Conservation (phyloP, 2,329 filamentous ascomycete genomes). For the Pseudofabraea citricarpa region DNA sequence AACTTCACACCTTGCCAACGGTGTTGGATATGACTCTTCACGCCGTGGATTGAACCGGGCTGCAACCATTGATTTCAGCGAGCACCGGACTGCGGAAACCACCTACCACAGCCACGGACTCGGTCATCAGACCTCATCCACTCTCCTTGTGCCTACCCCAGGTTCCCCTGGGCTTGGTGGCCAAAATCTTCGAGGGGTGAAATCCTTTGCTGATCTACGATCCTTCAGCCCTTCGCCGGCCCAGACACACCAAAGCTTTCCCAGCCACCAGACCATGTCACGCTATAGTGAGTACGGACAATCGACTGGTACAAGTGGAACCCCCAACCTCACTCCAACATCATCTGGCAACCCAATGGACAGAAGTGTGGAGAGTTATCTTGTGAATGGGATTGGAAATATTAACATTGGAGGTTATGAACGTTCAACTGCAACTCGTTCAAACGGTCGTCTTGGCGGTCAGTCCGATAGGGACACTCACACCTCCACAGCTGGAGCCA, state of each 20-base stretch:
- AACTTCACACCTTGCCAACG: conserved; percentile 36
- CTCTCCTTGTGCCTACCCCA: conserved; percentile 84
- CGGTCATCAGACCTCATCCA: conserved; percentile 72
- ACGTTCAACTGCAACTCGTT: conserved; percentile 22
- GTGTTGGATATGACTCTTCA: conserved; percentile 66
- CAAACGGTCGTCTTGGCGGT: conserved; percentile 38
- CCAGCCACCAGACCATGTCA: conserved; percentile 59
- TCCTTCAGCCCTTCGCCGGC: conserved; percentile 94
- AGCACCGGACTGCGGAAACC: conserved; percentile 62
- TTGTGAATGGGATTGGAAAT: conserved; percentile 49
- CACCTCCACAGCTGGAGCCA: conserved; percentile 46
- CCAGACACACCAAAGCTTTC: conserved; percentile 83
- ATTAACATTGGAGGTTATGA: conserved; percentile 49
- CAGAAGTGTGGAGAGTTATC: conserved; percentile 22
- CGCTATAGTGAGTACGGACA: conserved; percentile 51
- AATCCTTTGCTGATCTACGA: conserved; percentile 92
- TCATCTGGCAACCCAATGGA: conserved; percentile 63
- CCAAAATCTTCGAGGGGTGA: conserved; percentile 83
- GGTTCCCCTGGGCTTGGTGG: conserved; percentile 57
- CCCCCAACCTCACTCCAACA: conserved; percentile 67
- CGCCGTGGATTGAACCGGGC: conserved; percentile 85
- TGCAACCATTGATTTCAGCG: conserved; percentile 95
- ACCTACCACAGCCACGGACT: conserved; percentile 70
- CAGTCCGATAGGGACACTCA: conserved; percentile 39
- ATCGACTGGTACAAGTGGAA: conserved; percentile 55